Percentiles rank a stretch among this genome's conserved stretches.
These are phyloP conservation scores for Cicer chorassanicum DNA, from an alignment of 306 rosid genomes.

Conservation along the genomic window DNA sequence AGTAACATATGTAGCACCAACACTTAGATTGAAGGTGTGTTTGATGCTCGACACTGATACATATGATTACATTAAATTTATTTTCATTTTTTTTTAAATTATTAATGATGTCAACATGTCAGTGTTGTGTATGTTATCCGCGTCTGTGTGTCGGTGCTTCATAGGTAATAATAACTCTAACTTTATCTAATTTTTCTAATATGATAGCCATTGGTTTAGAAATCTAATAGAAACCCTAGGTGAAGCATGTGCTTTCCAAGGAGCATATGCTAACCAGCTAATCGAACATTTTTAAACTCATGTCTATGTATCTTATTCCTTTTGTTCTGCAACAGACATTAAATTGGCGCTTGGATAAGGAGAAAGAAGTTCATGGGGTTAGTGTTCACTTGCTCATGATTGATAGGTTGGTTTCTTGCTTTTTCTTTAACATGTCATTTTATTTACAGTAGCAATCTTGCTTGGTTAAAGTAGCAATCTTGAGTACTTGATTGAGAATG, in stretches of 20 bases:
- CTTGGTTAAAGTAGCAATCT: conserved; percentile 3
- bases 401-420: conserved; percentile 67
- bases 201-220: not conserved
- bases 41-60: no score
- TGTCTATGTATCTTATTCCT: not conserved
- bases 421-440: not conserved
- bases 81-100: no score
- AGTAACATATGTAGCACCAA: no score
- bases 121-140: no score
- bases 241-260: not conserved
- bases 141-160: no score
- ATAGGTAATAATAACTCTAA: not conserved
- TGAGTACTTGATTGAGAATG: conserved; percentile 25
- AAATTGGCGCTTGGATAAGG: conserved; percentile 64
- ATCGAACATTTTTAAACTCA: not conserved
- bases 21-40: no score
- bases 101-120: no score
- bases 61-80: no score
- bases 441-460: conserved; percentile 8
- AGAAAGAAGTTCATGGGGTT: conserved; percentile 59
- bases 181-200: not conserved
- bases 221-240: not conserved
- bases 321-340: conserved; percentile 57
- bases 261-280: not conserved
- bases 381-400: conserved; percentile 70